These are phyloP conservation scores for Colletotrichum coccodes DNA, from an alignment of 2,329 filamentous ascomycete species.

Conservation along the genomic window DNA sequence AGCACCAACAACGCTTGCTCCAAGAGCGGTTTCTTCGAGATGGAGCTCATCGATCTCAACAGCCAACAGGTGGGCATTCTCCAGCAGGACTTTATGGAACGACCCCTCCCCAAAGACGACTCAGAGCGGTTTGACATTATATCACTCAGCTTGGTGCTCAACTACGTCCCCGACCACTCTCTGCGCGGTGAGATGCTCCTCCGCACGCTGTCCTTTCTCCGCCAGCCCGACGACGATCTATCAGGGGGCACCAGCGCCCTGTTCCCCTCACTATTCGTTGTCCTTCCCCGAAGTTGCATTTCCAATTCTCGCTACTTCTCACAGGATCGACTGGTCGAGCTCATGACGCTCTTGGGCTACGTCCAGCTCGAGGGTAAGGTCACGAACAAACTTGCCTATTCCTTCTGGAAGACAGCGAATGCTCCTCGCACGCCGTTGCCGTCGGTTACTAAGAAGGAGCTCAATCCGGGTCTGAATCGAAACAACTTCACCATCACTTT, in stretches of 20 bases:
- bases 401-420: conserved; percentile 75
- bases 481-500: conserved; percentile 94
- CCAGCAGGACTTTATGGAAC: conserved; percentile 94
- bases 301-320: conserved; percentile 92
- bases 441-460: conserved; percentile 76
- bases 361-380: conserved; percentile 71
- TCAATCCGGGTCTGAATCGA: conserved; percentile 78
- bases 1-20: conserved; percentile 89
- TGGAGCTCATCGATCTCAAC: conserved; percentile 89
- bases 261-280: conserved; percentile 84
- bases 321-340: conserved; percentile 71
- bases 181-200: conserved; percentile 87
- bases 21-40: conserved; percentile 73
- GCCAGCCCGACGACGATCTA: conserved; percentile 38
- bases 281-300: conserved; percentile 88
- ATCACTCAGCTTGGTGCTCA: conserved; percentile 91
- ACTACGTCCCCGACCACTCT: conserved; percentile 85
- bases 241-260: conserved; percentile 39
- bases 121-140: conserved; percentile 85
- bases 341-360: conserved; percentile 85
- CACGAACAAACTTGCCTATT: conserved; percentile 87
- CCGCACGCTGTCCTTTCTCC: conserved; percentile 78
- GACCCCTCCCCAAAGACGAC: conserved; percentile 73
- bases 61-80: conserved; percentile 84
- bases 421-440: conserved; percentile 33